Percentiles rank a stretch among this genome's conserved stretches.
Evolutionary conservation across 2,329 filamentous ascomycete species (phyloP).

Genomic region (Clarireedia hainanense): DNA sequence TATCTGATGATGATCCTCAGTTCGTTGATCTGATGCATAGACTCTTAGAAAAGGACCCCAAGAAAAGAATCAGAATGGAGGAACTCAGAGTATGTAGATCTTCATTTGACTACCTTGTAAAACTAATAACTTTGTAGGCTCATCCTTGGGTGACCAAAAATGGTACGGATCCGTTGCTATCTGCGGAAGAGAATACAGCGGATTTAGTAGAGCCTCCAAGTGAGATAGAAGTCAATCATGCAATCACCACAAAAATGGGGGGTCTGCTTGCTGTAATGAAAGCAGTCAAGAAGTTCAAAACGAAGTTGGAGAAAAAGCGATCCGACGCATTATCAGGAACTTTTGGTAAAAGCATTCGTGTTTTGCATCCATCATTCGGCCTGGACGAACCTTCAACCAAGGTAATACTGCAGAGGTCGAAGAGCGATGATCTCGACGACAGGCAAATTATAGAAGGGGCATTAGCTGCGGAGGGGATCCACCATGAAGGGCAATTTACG

Average conservation of each 20-base stretch:
- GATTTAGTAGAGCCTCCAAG: constrained; percentile 76
- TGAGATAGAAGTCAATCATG: constrained; percentile 80
- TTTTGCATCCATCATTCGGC: constrained; percentile 41
- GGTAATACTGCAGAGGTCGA: constrained; percentile 31
- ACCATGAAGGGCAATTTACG: constrained; percentile 34
- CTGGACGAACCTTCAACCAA: constrained; percentile 36
- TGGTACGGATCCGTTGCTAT: constrained; percentile 69
- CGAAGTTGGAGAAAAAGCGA: constrained; percentile 53
- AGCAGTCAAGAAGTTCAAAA: constrained; percentile 84
- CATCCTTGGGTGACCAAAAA: constrained; percentile 88
- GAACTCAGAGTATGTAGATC: constrained; percentile 63
- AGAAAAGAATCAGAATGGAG: constrained; percentile 73
- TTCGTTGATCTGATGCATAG: constrained; percentile 68
- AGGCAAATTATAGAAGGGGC: constrained; percentile 40
- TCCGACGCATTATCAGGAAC: constrained; percentile 47
- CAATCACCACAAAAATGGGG: constrained; percentile 84
- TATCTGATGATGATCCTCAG: constrained; percentile 53
- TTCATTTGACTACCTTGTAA: neutral
- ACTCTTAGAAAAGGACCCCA: constrained; percentile 78
- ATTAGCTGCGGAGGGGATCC: constrained; percentile 45
- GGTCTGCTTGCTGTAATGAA: constrained; percentile 68
- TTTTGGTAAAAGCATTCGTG: constrained; percentile 48
- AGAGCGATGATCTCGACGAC: constrained; percentile 44
- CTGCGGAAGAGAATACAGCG: constrained; percentile 78
- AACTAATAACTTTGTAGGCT: constrained; percentile 44